A percentile compares a stretch with the other conserved stretches of the same genome.
Evolutionary conservation across 2,329 filamentous ascomycete genomes (phyloP).

Genomic region (Diaporthe destruens): DNA sequence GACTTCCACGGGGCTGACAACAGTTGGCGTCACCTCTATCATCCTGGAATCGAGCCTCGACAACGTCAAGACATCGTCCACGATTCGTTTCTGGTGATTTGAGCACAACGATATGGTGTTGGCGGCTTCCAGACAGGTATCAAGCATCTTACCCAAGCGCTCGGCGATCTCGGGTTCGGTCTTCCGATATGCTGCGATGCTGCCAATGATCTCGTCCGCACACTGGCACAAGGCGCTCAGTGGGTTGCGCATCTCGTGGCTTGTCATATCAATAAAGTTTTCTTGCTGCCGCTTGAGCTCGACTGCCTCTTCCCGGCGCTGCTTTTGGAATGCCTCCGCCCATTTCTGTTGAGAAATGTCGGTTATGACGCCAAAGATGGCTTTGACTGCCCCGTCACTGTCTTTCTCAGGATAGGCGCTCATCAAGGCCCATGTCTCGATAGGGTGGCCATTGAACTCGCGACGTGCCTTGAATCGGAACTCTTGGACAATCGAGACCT

Average conservation of each 20-base stretch:
- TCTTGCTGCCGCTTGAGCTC: constrained; percentile 81
- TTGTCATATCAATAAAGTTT: constrained; percentile 81
- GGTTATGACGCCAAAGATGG: constrained; percentile 84
- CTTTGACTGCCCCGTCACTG: constrained; percentile 73
- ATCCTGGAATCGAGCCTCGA: constrained; percentile 83
- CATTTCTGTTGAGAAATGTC: constrained; percentile 90
- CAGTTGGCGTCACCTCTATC: constrained; percentile 78
- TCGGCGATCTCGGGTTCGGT: constrained; percentile 46
- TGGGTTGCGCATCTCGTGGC: constrained; percentile 83
- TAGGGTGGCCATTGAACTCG: constrained; percentile 67
- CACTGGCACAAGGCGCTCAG: constrained; percentile 81
- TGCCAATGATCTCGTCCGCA: constrained; percentile 76
- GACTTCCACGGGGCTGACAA: constrained; percentile 75
- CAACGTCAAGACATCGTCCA: constrained; percentile 80
- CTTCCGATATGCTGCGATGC: constrained; percentile 58
- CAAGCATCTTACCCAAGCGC: constrained; percentile 62
- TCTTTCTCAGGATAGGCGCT: constrained; percentile 81
- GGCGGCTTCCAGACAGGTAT: constrained; percentile 77
- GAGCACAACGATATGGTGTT: constrained; percentile 85
- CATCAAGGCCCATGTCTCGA: constrained; percentile 83
- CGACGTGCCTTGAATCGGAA: constrained; percentile 81
- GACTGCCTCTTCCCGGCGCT: constrained; percentile 83
- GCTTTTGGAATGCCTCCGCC: constrained; percentile 83
- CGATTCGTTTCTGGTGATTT: constrained; percentile 82
- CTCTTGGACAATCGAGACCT: constrained; percentile 75